Conservation (phyloP, 495 filamentous ascomycete genomes). For the Hapsidospora chrysogenum region DNA sequence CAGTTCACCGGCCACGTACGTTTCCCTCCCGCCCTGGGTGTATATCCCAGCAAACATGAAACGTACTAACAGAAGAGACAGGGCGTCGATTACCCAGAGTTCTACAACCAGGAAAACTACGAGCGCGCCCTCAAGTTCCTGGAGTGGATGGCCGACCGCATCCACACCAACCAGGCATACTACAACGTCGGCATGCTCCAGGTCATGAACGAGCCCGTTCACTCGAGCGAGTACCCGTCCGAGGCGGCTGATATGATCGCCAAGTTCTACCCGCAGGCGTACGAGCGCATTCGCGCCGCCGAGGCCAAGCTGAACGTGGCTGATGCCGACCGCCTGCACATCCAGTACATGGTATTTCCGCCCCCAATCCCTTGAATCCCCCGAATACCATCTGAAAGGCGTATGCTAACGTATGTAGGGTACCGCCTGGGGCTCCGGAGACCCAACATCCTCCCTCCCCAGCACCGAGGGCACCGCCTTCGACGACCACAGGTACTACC, state of each 20-base stretch:
- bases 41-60: too few species aligned
- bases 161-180: slow-evolving; percentile 27
- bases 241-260: slow-evolving; percentile 4
- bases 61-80: too few species aligned
- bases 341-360: slow-evolving; percentile 14
- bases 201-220: slow-evolving; percentile 43
- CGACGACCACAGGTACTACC: slow-evolving; percentile 33
- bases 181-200: slow-evolving; percentile 39
- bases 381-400: neutral
- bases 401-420: slow-evolving; percentile 3
- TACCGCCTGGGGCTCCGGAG: slow-evolving; percentile 16
- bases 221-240: slow-evolving; percentile 14
- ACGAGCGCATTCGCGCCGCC: slow-evolving; percentile 9
- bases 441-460: slow-evolving; percentile 10
- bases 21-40: too few species aligned
- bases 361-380: neutral
- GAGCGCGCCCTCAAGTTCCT: slow-evolving; percentile 40
- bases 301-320: slow-evolving; percentile 7
- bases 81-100: slow-evolving; percentile 20
- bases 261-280: slow-evolving; percentile 12
- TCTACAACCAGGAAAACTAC: slow-evolving; percentile 39
- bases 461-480: slow-evolving; percentile 10
- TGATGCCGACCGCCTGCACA: slow-evolving; percentile 8
- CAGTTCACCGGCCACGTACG: slow-evolving; percentile 34
- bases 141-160: slow-evolving; percentile 37